Evolutionary conservation across 2,329 filamentous ascomycete species (phyloP), one percentile per base, ranked within the genome.

Genomic region (Fusarium aywerte): DNA sequence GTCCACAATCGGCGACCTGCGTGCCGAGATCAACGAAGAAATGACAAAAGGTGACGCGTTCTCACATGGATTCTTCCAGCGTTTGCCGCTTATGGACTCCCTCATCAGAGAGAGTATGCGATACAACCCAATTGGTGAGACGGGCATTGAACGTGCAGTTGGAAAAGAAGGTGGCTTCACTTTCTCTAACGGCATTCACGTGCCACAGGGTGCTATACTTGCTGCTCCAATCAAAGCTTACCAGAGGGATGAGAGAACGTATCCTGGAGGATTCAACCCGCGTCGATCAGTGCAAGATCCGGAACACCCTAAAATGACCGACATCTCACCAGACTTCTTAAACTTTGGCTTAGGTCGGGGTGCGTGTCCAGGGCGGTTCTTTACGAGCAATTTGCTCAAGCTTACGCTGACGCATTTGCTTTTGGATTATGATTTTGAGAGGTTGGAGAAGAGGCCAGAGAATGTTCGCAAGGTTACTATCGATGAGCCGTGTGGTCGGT

Each of bases 201-300:
- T 65, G 27, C 62, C 62, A n/a, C 48, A 65, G 33, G 59, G 62
- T 23, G 62, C 59, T 21, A 58, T 65, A 13, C 49, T 65, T 11
- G 62, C 59, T n/a, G 62, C 62, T 11, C 62, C 62, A 5, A 65
- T 65, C 49, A 65, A 65, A n/a, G 62, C 59, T 23, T 65, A 65
- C 40, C 59, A 65, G 48, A 25, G 62, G 6, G 62, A 65, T 15
- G 62, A 65, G 42, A 39, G 29, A n/a, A 20, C 11, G 6, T 62
- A 65, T n/a, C 62, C 62, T 5, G 61, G 61, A 2, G 61, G 61
- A 5, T 64, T 64, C 54, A 53, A 62, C 29, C 61, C 61, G 3
- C 58, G 61, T 13, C 61, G 61, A 39, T 65, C 61, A 5, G 32
- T 62, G 58, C 25, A 35, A 7, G 61, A 65, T 42, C 35, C 51